Percentiles rank a stretch among this genome's conserved stretches.
Evolutionary conservation across 2,329 filamentous ascomycete genomes (phyloP).

Genomic region (Beauveria sp.): DNA sequence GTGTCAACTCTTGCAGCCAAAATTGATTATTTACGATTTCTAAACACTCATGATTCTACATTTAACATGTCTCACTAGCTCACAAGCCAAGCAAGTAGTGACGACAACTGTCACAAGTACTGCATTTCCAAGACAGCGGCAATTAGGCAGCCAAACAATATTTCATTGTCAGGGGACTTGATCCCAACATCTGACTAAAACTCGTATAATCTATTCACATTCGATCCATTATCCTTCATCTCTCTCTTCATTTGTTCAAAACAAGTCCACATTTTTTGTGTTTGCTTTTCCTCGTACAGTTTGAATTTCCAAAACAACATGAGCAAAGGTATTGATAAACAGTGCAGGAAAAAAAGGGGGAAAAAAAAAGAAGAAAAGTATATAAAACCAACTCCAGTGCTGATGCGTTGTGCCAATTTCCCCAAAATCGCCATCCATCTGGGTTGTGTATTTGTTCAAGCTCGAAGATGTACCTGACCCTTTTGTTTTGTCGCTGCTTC

Average conservation of each 20-base stretch:
- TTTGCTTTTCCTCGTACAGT: too few relatives aligned
- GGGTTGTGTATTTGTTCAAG: not conserved
- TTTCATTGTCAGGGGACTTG: not conserved
- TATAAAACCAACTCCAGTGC: slow-evolving; percentile 5
- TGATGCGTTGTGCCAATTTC: slow-evolving; percentile 3
- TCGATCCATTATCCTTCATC: not conserved
- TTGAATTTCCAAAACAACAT: too few relatives aligned
- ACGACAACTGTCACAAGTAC: too few relatives aligned
- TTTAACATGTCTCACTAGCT: not conserved
- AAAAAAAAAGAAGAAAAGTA: not conserved
- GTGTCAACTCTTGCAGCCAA: not conserved
- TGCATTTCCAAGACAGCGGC: too few relatives aligned
- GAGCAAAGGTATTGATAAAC: too few relatives aligned
- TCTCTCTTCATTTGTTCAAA: not conserved
- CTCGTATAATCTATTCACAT: not conserved
- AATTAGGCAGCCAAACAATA: not conserved
- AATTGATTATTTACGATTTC: not conserved
- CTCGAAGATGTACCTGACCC: not conserved
- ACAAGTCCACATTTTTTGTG: too few relatives aligned
- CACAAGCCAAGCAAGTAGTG: too few relatives aligned
- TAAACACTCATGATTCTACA: not conserved
- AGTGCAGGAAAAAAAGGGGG: too few relatives aligned
- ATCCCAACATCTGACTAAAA: not conserved
- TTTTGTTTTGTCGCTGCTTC: too few relatives aligned
- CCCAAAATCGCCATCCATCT: slow-evolving; percentile 1